Evolutionary conservation across 805 yeast species (phyloP), one percentile per base, ranked within the genome.

Genomic region (Komagataella kurtzmanii): DNA sequence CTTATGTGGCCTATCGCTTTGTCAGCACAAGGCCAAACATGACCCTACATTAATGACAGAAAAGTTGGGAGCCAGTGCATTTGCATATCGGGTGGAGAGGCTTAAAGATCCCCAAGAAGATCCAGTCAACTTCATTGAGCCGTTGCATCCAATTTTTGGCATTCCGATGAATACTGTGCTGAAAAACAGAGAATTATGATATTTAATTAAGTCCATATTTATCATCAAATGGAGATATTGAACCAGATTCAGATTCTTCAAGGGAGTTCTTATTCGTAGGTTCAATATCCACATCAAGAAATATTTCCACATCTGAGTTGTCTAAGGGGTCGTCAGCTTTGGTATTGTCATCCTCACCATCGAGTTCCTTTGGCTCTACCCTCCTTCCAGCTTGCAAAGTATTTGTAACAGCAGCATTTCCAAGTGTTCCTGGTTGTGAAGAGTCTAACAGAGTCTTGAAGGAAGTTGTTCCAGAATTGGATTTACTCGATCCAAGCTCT

Each of bases 1-100:
- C 0, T 67, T 90, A 2, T 68, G 84, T 51, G 99, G 99, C 0
- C 68, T 91, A 24, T 77, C 88, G 48, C 67, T 74, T 48, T 70
- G 79, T 17, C 85, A 81, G 57, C 69, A 80, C 18, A 7, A 45
- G 24, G 8, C 24, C 3, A 23, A 17, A 5, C n/a, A 19, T 21
- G 47, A 45, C n/a, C 21, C 17, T 17, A 5, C 23, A 8, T 17
- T 18, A 3, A 44, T 3, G 46, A n/a, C 17, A 44, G 17, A 21
- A 44, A 8, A 3, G 21, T 7, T 21, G 30, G n/a, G 24, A 45
- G 30, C 24, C 14, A 23, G 17, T 7, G 47, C 30, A 45, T 24
- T 21, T 21, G 14, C n/a, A 14, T 21, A 19, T 12, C 47, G 14
- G 18, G 17, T 45, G 47, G 17, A 19, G 21, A 14, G 24, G 7